Conservation (phyloP, 805 yeast species). For the Pichia scutulata region DNA sequence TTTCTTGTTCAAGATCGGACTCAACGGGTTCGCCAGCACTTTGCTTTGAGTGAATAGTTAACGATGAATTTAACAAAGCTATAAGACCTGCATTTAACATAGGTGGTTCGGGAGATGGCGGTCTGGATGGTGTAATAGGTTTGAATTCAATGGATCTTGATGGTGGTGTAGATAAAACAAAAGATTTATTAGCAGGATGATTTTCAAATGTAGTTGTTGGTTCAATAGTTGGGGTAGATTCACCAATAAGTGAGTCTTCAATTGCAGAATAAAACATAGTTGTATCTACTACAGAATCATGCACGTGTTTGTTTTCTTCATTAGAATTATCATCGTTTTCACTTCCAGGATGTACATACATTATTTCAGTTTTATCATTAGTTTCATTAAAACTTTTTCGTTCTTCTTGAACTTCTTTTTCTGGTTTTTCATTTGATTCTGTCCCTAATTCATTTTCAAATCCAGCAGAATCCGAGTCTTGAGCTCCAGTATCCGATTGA, state of each 20-base stretch:
- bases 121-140: conserved; percentile 13
- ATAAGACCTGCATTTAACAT: neutral
- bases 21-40: conserved; percentile 8
- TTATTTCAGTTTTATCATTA: neutral
- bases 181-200: neutral
- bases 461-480: neutral
- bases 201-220: neutral
- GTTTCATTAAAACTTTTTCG: neutral
- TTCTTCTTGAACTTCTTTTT: neutral
- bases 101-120: conserved; percentile 24
- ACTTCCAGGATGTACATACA: neutral
- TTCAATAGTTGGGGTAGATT: conserved; percentile 3
- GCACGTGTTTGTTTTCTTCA: neutral
- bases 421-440: conserved; percentile 1
- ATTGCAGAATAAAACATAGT: conserved; percentile 1
- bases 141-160: conserved; percentile 4
- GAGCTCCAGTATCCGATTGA: conserved; percentile 6
- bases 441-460: neutral
- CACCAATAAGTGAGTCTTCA: neutral
- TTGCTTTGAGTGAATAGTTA: neutral
- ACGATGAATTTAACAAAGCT: conserved; percentile 3
- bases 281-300: neutral
- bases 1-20: conserved; percentile 7
- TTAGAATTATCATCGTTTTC: neutral
- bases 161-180: neutral